Evolutionary conservation across 106 monocot genomes (phyloP).

Genomic region (Amphibolis antarctica): DNA sequence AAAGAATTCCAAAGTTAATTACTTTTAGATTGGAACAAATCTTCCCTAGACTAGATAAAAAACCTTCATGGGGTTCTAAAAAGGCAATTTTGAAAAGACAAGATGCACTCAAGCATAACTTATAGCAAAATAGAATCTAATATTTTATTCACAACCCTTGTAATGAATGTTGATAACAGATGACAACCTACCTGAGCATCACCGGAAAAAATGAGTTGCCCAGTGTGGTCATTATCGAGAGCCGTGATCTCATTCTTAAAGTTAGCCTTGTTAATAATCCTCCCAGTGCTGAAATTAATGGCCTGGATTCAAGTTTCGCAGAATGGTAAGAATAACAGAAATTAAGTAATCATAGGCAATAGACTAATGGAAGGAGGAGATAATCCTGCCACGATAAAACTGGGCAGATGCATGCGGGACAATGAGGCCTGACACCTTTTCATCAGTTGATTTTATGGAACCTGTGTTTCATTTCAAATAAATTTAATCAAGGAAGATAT

Average conservation of each 20-base stretch:
- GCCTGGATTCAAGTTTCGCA: slow-evolving; percentile 26
- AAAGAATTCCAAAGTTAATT: no score
- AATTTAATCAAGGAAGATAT: no score
- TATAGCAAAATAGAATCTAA: not conserved
- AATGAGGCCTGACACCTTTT: no score
- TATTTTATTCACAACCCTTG: not conserved
- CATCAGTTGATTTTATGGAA: no score
- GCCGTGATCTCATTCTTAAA: slow-evolving; percentile 81
- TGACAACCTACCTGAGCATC: slow-evolving; percentile 72
- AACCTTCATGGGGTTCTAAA: not conserved
- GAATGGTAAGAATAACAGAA: slow-evolving; percentile 2
- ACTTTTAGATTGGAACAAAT: no score
- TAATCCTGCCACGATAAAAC: no score
- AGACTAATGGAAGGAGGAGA: no score
- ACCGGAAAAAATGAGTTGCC: slow-evolving; percentile 78
- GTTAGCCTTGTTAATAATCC: slow-evolving; percentile 50
- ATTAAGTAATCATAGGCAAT: not conserved
- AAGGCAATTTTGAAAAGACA: not conserved
- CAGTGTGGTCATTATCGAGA: slow-evolving; percentile 92
- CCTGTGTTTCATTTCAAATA: no score
- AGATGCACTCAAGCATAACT: not conserved
- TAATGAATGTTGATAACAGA: slow-evolving; percentile 1
- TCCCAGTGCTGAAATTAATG: slow-evolving; percentile 88
- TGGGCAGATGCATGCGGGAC: no score
- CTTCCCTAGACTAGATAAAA: not conserved